Conservation (phyloP, 1,284 basidiomycete species). For the Agaricales sp. region DNA sequence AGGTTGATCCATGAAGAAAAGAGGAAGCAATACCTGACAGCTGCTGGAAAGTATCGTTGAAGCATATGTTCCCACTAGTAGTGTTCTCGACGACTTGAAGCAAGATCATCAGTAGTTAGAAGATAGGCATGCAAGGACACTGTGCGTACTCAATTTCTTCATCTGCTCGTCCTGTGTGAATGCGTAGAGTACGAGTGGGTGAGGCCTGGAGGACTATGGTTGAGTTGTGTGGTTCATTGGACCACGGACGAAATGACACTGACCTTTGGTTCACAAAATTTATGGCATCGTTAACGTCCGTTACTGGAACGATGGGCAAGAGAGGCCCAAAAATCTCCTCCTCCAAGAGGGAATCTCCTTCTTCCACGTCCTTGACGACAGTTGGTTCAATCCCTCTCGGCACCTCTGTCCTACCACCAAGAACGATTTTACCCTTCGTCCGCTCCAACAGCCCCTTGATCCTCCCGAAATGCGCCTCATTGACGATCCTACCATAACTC, state of each 20-base stretch:
- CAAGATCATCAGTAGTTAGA: neutral
- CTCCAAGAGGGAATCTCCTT: slow-evolving; percentile 44
- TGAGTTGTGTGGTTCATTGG: slow-evolving; percentile 1
- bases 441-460: slow-evolving; percentile 35
- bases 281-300: slow-evolving; percentile 41
- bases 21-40: slow-evolving; percentile 24
- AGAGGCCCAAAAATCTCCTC: slow-evolving; percentile 65
- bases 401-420: slow-evolving; percentile 28
- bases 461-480: slow-evolving; percentile 37
- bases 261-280: slow-evolving; percentile 35
- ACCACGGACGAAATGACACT: slow-evolving; percentile 10
- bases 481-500: slow-evolving; percentile 36
- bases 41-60: slow-evolving; percentile 46
- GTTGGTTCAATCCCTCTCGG: slow-evolving; percentile 32
- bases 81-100: slow-evolving; percentile 35
- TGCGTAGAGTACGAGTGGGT: slow-evolving; percentile 39
- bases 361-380: slow-evolving; percentile 34
- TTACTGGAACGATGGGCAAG: slow-evolving; percentile 52
- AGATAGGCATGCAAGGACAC: no score
- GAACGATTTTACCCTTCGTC: slow-evolving; percentile 45
- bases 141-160: slow-evolving; percentile 28
- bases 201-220: slow-evolving; percentile 20
- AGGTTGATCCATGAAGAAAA: neutral
- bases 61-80: slow-evolving; percentile 36
- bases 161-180: slow-evolving; percentile 32